Base-by-base conservation (phyloP, 1,284 basidiomycete genomes). In the Golubevia pallescens region DNA sequence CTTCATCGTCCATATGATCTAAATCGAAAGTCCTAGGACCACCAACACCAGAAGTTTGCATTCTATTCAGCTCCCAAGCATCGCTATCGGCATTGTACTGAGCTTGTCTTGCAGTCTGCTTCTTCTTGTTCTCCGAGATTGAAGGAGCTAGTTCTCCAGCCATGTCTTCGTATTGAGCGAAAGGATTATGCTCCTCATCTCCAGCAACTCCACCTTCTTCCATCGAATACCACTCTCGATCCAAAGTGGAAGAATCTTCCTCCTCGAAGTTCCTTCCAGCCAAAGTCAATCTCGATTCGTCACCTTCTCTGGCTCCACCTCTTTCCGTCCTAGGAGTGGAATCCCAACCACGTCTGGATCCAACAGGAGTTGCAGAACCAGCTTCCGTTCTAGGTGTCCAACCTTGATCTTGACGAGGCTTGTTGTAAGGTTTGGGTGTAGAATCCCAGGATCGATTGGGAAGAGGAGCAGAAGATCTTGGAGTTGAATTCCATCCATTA, bases 61-160 rank as follows among this genome's bases (percentile, higher is more conserved):
- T 94, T 80, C 95, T 93, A 80, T 99, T 98, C 5, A 93, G 93
- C 88, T 99, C 97, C 97, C 97, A 99, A 0, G 96, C 88, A 75
- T 99, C 96, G 75, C 95, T 96, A 85, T 99, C 97, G 21, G 93
- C 93, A 76, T 97, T 97, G 62, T 80, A 77, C 38, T 78, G 75
- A 20, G 82, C 80, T 70, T 86, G 83, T 2, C 75, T 72, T 7
- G 81, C 84, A 0, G 82, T 60, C 3, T 59, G 62, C 53, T 73
- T 75, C 55, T 81, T 63, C 23, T 74, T 69, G 20, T 72, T 71
- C 7, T 67, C 65, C 2, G 69, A 66, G 7, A 78, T 51, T 8
- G 68, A 62, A 7, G 28, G 65, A 3, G 13, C 21, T 19, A 74
- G 61, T 21, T 74, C 63, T 0, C 75, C 75, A 75, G 94, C 93